phyloP scores from a whole-genome alignment of 2,329 filamentous ascomycete species.

The Talaromyces sp. region DNA sequence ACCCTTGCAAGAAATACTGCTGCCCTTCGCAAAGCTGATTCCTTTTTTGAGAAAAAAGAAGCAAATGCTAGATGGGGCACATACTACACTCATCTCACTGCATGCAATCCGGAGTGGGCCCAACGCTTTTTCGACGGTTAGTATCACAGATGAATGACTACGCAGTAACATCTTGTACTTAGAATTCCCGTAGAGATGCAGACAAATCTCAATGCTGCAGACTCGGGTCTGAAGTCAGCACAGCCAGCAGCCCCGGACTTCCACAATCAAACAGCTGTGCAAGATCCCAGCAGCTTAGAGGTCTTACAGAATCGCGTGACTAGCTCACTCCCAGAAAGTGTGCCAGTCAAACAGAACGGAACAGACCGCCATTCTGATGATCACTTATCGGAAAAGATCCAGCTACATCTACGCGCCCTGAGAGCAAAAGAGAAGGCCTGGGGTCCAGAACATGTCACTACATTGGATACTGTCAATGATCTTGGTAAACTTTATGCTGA shows the following conservation, averaged over 20 bases:
- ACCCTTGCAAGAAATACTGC: not conserved
- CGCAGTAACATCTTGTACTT: too few species aligned
- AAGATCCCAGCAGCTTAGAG: too few species aligned
- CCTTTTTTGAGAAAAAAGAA: not conserved
- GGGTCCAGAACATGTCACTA: conserved; percentile 11
- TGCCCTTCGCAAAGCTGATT: not conserved
- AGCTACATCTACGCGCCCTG: not conserved
- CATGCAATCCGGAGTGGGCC: not conserved
- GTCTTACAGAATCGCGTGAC: too few species aligned
- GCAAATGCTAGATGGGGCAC: not conserved
- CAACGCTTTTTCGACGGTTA: not conserved
- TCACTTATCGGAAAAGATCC: not conserved
- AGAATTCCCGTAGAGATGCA: too few species aligned
- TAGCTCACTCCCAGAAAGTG: too few species aligned
- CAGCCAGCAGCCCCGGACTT: not conserved
- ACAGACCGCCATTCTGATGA: not conserved
- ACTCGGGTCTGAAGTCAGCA: not conserved
- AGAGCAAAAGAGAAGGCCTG: conserved; percentile 2
- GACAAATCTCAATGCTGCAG: not conserved
- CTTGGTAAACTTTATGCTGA: conserved; percentile 27
- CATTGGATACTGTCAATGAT: conserved; percentile 23
- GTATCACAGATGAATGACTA: not conserved
- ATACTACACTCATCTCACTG: not conserved
- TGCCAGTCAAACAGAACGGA: not conserved
- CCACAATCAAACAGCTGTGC: not conserved